Percentiles rank a stretch among this genome's conserved stretches.
These are phyloP conservation scores for Penicillium paxilli DNA, from an alignment of 495 filamentous ascomycete genomes.

Conservation along the genomic window DNA sequence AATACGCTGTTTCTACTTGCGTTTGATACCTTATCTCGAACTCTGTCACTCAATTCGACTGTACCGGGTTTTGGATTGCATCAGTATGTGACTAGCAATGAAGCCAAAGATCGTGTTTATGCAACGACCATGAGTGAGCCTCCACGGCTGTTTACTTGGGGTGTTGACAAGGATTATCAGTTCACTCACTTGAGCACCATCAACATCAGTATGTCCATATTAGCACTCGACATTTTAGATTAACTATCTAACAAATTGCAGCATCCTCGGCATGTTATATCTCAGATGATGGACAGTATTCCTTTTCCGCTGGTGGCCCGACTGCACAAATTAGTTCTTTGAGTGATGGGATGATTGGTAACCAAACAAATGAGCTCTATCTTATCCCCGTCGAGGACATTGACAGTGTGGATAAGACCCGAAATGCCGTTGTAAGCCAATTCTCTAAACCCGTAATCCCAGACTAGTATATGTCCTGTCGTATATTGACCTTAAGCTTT, in stretches of 20 bases:
- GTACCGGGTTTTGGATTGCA: background rate
- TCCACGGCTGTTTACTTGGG: background rate
- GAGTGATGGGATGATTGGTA: background rate
- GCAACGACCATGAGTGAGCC: background rate
- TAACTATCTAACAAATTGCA: background rate
- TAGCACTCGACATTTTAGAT: background rate
- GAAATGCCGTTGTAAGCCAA: background rate
- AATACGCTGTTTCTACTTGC: background rate
- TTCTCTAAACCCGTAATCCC: background rate
- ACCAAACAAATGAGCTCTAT: background rate
- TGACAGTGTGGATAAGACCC: background rate
- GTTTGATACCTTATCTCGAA: background rate
- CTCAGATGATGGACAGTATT: background rate
- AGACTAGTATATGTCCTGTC: background rate
- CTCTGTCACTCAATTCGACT: background rate
- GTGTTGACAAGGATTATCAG: background rate
- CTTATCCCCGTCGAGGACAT: background rate
- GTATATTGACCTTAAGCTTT: background rate
- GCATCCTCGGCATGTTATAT: background rate
- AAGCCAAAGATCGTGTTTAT: background rate
- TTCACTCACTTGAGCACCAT: background rate
- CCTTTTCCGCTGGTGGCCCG: background rate
- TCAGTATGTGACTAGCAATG: background rate
- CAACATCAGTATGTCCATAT: background rate
- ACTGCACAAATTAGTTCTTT: background rate